Evolutionary conservation across 176 grass and related monocot genomes (phyloP), one percentile per base, ranked within the genome.

Genomic region (Thalia dealbata): DNA sequence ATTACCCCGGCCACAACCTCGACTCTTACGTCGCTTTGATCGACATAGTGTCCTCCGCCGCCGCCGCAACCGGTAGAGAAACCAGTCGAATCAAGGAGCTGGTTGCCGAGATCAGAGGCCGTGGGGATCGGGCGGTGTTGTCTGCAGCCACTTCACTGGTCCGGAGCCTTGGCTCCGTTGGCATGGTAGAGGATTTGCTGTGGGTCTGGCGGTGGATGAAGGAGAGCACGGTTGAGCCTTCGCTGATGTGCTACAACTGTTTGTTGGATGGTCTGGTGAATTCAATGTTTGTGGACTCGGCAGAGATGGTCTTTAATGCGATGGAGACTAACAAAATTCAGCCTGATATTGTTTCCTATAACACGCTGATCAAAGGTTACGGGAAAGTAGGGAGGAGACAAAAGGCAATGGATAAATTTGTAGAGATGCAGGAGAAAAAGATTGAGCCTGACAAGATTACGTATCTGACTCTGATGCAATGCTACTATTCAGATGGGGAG

Each of bases 351-450:
- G 81, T 97, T 23, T 88, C 89, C 16, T 82, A 86, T 67, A 97
- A 97, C 58, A 97, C 81, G 15, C 82, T 97, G 68, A 88, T 92
- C 76, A 92, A 97, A 73, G 93, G 87, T 11, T 97, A 92, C 78
- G 84, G 75, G 80, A 79, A 86, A 0, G 78, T 70, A 1, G 76
- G 87, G 67, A 89, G 84, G 80, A 77, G 50, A 2, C 75, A 83
- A 13, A 88, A 90, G 24, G 89, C 87, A 0, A 72, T 86, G 69
- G 61, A 80, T 0, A 56, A 67, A 73, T 82, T 97, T 41, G 76
- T 62, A 1, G 42, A 76, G 28, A 88, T 97, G 89, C 61, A 59
- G 22, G 61, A 84, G 32, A 81, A 56, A 4, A 77, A 81, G 30
- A 77, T 92, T 26, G 35, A 73, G 14, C 89, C 93, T 0, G 93